Base-by-base conservation (phyloP, 495 filamentous ascomycete species). In the Tuber melanosporum region DNA sequence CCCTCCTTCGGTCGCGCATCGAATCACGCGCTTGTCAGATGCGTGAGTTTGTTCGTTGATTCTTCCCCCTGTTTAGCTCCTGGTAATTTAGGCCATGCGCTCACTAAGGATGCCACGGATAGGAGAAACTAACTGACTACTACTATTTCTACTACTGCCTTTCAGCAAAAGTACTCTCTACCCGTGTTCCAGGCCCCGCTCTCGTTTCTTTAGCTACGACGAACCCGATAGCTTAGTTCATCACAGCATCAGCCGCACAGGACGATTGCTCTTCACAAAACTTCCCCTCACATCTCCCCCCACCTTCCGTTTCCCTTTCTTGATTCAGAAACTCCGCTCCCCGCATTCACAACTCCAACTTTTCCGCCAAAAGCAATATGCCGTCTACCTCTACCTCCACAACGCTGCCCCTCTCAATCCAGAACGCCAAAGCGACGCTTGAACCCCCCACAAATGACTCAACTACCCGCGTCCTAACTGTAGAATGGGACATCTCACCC, bases 381-480 rank as follows among this genome's bases (percentile, higher is more conserved):
- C 71, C 72, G 49, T 81, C 79, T 41, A 80, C 73, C 47, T 70
- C 49, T 42, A 45, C 69, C 20, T n/a, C 47, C 41, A 6, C 77
- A 41, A 49, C 14, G 26, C 47, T 52, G 26, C 52, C 57, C n/a
- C 73, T 77, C 69, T 70, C 72, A n/a, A 74, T 83, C 57, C 71
- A 73, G 19, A 73, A 76, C 22, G 62, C 76, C 45, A 73, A 44
- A 42, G 82, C 77, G 45, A 47, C 74, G 6, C 42, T 83, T 32
- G 82, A 83, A 73, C 45, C 72, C 36, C 71, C 76, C 8, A 75
- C 74, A 46, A 73, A 72, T 44, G 72, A 72, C 15, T 71, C 73
- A 44, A 75, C 81, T 6, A 83, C 81, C 15, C 83, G 83, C 26
- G 81, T 83, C 46, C 75, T 83, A 57, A 74, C 74, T n/a, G 82